These are phyloP conservation scores for Hypoxylon subgilvum DNA, from an alignment of 495 filamentous ascomycete genomes.

Conservation along the genomic window DNA sequence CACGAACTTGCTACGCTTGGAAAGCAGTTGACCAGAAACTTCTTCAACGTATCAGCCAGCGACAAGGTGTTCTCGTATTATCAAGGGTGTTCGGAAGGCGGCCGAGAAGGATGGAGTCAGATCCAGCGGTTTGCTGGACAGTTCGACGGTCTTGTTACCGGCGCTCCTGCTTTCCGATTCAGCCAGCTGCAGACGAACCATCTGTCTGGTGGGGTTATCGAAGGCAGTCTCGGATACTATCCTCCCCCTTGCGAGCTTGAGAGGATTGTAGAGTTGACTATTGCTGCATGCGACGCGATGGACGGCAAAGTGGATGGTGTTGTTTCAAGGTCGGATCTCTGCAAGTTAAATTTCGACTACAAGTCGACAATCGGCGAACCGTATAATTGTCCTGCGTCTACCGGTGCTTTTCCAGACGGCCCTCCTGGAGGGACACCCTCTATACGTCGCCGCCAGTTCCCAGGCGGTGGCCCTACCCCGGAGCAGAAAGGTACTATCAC, in stretches of 20 bases:
- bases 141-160: constrained; percentile 58
- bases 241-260: constrained; percentile 58
- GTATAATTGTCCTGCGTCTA: constrained; percentile 56
- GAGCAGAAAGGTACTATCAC: constrained; percentile 55
- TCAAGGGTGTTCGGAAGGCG: constrained; percentile 61
- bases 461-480: constrained; percentile 35
- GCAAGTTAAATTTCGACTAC: constrained; percentile 55
- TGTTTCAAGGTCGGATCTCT: constrained; percentile 58
- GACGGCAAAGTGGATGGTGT: constrained; percentile 62
- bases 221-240: constrained; percentile 56
- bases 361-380: constrained; percentile 52
- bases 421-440: background rate
- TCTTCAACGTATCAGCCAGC: constrained; percentile 42
- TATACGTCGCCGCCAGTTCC: constrained; percentile 18
- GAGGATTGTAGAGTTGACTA: constrained; percentile 58
- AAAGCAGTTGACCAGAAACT: constrained; percentile 45
- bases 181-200: constrained; percentile 59
- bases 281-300: constrained; percentile 58
- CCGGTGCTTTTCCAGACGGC: constrained; percentile 6
- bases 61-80: constrained; percentile 59
- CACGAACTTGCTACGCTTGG: constrained; percentile 40
- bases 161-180: constrained; percentile 61
- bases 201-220: constrained; percentile 51
- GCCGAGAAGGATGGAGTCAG: constrained; percentile 60
- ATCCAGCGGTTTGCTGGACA: constrained; percentile 58